These are phyloP conservation scores for Podospora conica DNA, from an alignment of 495 filamentous ascomycete species.

Conservation along the genomic window DNA sequence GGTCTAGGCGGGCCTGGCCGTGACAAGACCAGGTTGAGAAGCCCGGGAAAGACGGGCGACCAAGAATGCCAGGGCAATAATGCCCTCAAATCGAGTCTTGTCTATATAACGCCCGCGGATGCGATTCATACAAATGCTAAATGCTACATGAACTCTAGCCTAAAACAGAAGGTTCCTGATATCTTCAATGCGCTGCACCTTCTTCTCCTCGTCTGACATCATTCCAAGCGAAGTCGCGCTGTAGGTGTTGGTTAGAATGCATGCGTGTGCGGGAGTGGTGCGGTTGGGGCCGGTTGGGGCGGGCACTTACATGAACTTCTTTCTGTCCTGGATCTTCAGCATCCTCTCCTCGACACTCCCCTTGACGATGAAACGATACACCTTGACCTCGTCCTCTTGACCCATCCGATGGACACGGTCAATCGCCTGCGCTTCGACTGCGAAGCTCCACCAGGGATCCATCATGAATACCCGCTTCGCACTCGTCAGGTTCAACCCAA, in stretches of 20 bases:
- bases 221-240: constrained; percentile 89
- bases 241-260: constrained; percentile 9
- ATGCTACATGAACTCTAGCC: neutral
- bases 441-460: constrained; percentile 99
- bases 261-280: neutral
- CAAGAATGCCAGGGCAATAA: neutral
- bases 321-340: constrained; percentile 87
- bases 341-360: constrained; percentile 93
- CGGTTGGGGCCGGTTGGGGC: no score
- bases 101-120: neutral
- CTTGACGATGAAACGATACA: constrained; percentile 80
- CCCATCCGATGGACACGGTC: constrained; percentile 99
- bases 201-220: constrained; percentile 91
- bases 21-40: neutral
- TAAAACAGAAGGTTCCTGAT: constrained; percentile 84
- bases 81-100: neutral
- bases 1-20: neutral
- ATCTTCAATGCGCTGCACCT: constrained; percentile 83
- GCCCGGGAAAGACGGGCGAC: neutral
- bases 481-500: constrained; percentile 85
- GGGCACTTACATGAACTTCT: constrained; percentile 79
- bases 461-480: constrained; percentile 93
- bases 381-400: constrained; percentile 76
- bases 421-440: constrained; percentile 94
- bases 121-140: neutral